These are phyloP conservation scores for Bruguiera parviflora DNA, from an alignment of 345 rosid genomes.

Conservation along the genomic window DNA sequence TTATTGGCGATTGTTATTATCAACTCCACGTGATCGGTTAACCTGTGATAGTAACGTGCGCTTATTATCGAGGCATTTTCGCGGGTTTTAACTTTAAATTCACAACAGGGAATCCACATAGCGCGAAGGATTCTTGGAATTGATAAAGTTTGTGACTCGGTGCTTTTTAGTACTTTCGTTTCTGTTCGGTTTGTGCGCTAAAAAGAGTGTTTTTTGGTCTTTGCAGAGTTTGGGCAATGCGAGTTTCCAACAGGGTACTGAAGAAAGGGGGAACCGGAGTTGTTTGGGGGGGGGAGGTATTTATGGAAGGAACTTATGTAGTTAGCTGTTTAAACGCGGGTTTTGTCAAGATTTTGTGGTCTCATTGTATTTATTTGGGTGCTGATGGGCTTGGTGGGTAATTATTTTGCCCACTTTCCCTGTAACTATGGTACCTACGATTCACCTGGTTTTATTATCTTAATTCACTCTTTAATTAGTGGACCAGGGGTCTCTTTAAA, in stretches of 20 bases:
- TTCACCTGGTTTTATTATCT: too few relatives aligned
- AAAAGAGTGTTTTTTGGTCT: neutral
- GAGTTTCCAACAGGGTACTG: constrained; percentile 30
- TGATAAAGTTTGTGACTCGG: neutral
- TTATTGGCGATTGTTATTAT: too few relatives aligned
- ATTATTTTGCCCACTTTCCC: neutral
- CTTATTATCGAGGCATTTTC: too few relatives aligned
- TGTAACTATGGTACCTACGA: neutral
- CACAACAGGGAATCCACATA: too few relatives aligned
- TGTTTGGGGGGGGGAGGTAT: neutral
- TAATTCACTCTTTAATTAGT: neutral
- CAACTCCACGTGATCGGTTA: too few relatives aligned
- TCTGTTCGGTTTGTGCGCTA: neutral
- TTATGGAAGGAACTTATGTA: neutral
- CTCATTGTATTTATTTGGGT: constrained; percentile 9
- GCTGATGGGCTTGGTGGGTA: neutral
- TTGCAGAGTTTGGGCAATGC: constrained; percentile 29
- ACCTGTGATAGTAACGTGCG: too few relatives aligned
- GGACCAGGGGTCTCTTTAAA: neutral
- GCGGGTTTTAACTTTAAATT: too few relatives aligned
- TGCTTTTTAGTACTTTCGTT: too few relatives aligned
- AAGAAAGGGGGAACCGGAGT: neutral
- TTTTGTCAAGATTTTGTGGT: too few relatives aligned
- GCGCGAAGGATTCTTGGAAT: neutral
- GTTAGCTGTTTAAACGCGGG: too few relatives aligned